phyloP scores from a whole-genome alignment of 176 grass and related monocot genomes.

The Phragmites australis region DNA sequence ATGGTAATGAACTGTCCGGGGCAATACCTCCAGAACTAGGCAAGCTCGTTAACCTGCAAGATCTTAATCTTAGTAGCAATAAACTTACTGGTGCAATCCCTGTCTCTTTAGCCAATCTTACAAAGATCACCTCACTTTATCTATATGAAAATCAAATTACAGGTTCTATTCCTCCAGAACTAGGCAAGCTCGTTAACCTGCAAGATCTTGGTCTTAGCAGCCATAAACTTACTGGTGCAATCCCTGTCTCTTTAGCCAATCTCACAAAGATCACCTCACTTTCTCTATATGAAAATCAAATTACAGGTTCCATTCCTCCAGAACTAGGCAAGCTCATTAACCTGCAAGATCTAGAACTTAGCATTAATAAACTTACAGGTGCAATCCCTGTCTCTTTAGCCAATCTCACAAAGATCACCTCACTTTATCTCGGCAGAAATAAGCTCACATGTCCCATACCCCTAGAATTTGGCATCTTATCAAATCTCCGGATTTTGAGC shows the following conservation, averaged over 20 bases:
- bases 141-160: background rate
- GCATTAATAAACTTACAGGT: background rate
- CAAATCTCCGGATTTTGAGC: too few species aligned
- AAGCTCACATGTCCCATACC: background rate
- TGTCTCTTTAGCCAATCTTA: background rate
- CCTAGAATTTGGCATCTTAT: too few species aligned
- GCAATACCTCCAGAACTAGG: background rate
- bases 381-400: background rate
- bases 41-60: background rate
- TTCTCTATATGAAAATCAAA: background rate
- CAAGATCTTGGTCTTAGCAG: too few species aligned
- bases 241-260: background rate
- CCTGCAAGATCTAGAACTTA: background rate
- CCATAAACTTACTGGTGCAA: too few species aligned
- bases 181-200: too few species aligned
- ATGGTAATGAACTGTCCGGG: background rate
- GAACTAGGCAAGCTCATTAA: slow-evolving; percentile 22
- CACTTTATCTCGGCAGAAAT: background rate
- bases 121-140: background rate
- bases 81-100: background rate
- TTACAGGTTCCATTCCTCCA: background rate
- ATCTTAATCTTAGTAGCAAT: background rate
- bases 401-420: background rate
- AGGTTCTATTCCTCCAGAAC: background rate
- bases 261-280: background rate